Evolutionary conservation across 371 early-diverging fungal genomes (phyloP), one percentile per base, ranked within the genome.

Genomic region (Mortierella sp.): DNA sequence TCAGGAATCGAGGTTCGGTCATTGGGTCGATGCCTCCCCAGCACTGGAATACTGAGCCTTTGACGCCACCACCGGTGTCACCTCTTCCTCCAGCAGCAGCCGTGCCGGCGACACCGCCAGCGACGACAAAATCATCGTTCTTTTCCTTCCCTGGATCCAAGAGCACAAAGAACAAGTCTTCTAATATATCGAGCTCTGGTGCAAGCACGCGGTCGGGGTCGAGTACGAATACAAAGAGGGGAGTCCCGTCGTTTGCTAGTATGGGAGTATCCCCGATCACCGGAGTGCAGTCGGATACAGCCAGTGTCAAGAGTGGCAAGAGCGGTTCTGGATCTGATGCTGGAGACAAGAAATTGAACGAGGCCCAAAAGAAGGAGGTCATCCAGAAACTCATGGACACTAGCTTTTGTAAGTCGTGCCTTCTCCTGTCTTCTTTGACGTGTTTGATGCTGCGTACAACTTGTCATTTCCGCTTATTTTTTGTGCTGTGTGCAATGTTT

Each of bases 71-170:
- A n/a, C 79, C 79, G 0, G 68, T 64, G 45, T 66, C 79, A 34
- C 79, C 78, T 4, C 75, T 67, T 37, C 79, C 79, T 31, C 70
- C 71, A 37, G 67, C 75, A 0, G 48, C 68, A 37, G 53, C 73
- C 9, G 31, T 52, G 10, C 63, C 76, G n/a, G 37, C 45, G 4
- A 39, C 79, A 10, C 43, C 79, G 4, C 39, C 79, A 3, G 22
- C 70, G 16, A 13, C 71, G 4, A 66, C 74, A 16, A 79, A 79
- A 65, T 58, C 64, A 2, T 79, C 79, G 8, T 79, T 79, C 65
- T 79, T 79, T 52, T 79, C 79, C 1, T 79, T 79, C 50, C 64
- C 78, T 3, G 69, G 73, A 37, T 78, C 73, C n/a, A 78, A 73
- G 70, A 73, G 39, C 48, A 73, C 73, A 14, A 78, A 73, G 70